phyloP scores from a whole-genome alignment of 768 basidiomycete genomes.

The Crucibulum laeve region DNA sequence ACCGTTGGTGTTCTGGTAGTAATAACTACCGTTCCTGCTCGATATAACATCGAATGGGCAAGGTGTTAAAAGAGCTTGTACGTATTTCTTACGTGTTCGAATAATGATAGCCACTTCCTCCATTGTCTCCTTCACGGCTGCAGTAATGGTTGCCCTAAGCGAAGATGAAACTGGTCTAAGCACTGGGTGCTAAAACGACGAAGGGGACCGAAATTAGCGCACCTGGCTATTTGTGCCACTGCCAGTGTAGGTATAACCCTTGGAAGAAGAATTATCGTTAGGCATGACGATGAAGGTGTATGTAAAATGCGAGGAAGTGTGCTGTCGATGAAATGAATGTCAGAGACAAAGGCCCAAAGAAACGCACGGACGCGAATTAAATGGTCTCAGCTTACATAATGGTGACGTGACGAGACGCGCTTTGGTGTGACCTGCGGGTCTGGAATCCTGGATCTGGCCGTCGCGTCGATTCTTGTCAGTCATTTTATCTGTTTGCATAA shows the following conservation, averaged over 20 bases:
- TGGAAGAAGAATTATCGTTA: constrained; percentile 15
- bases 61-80: no score
- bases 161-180: neutral
- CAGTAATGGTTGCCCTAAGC: constrained; percentile 60
- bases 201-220: constrained; percentile 6
- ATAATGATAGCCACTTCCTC: constrained; percentile 52
- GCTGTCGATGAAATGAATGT: neutral
- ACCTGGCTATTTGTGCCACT: constrained; percentile 52
- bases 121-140: constrained; percentile 40
- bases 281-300: constrained; percentile 14
- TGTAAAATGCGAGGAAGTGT: constrained; percentile 4
- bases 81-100: constrained; percentile 43
- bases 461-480: no score
- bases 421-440: no score
- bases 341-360: no score
- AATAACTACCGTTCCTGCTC: constrained; percentile 48
- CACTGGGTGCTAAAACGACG: no score
- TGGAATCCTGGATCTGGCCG: no score
- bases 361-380: no score
- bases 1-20: constrained; percentile 57
- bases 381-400: no score
- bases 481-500: no score
- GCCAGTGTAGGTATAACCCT: constrained; percentile 36
- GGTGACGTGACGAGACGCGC: no score
- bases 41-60: neutral